Evolutionary conservation across 2,329 filamentous ascomycete genomes (phyloP).

Genomic region (Aspergillus versicolor): DNA sequence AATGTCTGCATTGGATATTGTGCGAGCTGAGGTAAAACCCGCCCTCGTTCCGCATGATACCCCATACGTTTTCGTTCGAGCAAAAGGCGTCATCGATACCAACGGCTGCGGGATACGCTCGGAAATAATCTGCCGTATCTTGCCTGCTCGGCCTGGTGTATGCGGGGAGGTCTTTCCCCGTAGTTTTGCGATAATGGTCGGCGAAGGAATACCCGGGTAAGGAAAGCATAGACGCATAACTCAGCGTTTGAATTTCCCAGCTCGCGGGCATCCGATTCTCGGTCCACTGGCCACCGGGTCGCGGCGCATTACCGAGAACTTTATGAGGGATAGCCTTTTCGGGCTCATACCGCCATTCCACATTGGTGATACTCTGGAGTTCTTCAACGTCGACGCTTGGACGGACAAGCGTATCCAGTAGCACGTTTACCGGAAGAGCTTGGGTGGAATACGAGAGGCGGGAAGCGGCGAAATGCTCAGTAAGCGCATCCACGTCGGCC

Average conservation of each 20-base stretch:
- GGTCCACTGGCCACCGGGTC: conserved; percentile 60
- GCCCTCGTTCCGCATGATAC: conserved; percentile 44
- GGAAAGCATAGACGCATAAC: conserved; percentile 62
- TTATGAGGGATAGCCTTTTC: conserved; percentile 54
- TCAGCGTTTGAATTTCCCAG: conserved; percentile 59
- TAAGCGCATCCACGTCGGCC: conserved; percentile 49
- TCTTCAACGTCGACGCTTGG: conserved; percentile 60
- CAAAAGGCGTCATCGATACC: conserved; percentile 51
- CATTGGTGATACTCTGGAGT: conserved; percentile 49
- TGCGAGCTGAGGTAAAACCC: conserved; percentile 55
- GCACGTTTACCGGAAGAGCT: conserved; percentile 59
- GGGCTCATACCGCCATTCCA: conserved; percentile 55
- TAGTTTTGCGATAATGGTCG: conserved; percentile 48
- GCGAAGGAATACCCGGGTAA: conserved; percentile 60
- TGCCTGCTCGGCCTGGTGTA: conserved; percentile 56
- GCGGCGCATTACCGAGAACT: conserved; percentile 52
- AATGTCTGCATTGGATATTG: conserved; percentile 53
- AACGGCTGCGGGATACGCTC: conserved; percentile 54
- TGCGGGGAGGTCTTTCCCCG: conserved; percentile 46
- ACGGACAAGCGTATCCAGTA: conserved; percentile 59
- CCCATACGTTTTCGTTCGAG: conserved; percentile 42
- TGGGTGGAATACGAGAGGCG: conserved; percentile 62
- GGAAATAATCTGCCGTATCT: conserved; percentile 57
- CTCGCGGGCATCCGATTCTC: conserved; percentile 53
- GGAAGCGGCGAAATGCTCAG: conserved; percentile 57